Percentiles rank a stretch among this genome's conserved stretches.
These are phyloP conservation scores for Lactuca sativa DNA, from an alignment of 129 eudicot genomes.

Conservation along the genomic window DNA sequence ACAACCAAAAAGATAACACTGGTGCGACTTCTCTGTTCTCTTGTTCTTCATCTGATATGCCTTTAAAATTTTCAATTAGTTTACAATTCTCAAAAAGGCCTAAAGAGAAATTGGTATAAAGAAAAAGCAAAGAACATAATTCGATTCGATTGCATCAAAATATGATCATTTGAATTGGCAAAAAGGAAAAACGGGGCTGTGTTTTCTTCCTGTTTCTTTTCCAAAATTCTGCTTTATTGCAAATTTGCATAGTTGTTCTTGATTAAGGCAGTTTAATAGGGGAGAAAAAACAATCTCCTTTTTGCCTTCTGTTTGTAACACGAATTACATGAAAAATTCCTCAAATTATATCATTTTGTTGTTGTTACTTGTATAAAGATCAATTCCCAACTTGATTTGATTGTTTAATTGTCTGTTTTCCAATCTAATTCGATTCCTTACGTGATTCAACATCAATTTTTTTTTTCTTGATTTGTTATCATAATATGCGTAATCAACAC, in stretches of 20 bases:
- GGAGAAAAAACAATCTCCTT: constrained; percentile 22
- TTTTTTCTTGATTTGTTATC: constrained; percentile 18
- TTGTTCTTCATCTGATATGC: constrained; percentile 24
- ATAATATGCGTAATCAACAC: constrained; percentile 2
- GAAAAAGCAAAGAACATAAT: constrained; percentile 29
- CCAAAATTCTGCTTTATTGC: constrained; percentile 29
- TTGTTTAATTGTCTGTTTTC: background rate
- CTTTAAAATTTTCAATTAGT: constrained; percentile 25
- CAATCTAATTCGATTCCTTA: background rate
- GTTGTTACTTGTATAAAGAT: constrained; percentile 12
- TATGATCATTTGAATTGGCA: constrained; percentile 25
- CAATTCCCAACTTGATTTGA: constrained; percentile 7
- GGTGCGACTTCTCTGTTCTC: constrained; percentile 39
- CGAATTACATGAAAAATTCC: constrained; percentile 26
- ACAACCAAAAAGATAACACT: constrained; percentile 21
- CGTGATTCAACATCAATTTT: constrained; percentile 6
- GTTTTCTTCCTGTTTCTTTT: constrained; percentile 28
- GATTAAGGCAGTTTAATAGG: constrained; percentile 22
- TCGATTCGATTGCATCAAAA: constrained; percentile 52
- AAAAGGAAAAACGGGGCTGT: constrained; percentile 11
- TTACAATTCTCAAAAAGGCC: constrained; percentile 9
- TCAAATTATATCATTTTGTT: constrained; percentile 32
- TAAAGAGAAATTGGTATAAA: constrained; percentile 31
- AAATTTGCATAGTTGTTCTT: constrained; percentile 29
- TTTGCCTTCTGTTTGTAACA: constrained; percentile 27